Conservation (phyloP, 768 basidiomycete species). For the Sporobolomyces phaffii region DNA sequence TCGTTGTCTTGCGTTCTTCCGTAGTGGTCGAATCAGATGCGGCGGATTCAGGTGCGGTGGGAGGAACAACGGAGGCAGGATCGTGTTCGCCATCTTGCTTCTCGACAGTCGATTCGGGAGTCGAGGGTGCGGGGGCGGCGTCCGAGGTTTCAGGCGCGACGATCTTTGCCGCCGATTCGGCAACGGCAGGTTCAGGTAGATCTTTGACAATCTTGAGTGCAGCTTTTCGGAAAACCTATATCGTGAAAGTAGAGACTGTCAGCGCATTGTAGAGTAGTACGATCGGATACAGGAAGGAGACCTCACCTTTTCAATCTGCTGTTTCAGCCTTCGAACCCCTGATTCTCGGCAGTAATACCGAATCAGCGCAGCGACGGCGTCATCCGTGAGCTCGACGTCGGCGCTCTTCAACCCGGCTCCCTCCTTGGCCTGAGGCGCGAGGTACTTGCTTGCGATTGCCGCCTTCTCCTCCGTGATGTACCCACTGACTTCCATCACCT, state of each 20-base stretch:
- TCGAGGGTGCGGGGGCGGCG: conserved; percentile 24
- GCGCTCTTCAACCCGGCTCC: conserved; percentile 77
- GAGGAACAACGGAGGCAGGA: conserved; percentile 16
- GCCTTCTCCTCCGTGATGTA: conserved; percentile 72
- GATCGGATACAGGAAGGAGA: too few species aligned
- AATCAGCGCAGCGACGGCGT: conserved; percentile 79
- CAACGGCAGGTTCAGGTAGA: conserved; percentile 76
- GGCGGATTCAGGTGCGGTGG: conserved; percentile 23
- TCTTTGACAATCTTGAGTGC: conserved; percentile 85
- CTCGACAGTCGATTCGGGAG: conserved; percentile 27
- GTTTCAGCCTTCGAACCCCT: conserved; percentile 93
- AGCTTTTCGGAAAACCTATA: conserved; percentile 90
- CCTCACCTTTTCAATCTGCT: conserved; percentile 90
- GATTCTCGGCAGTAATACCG: conserved; percentile 97
- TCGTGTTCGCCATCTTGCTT: conserved; percentile 33
- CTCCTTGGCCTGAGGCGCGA: conserved; percentile 90
- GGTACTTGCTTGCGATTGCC: conserved; percentile 86
- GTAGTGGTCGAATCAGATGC: conserved; percentile 1
- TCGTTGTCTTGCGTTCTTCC: conserved; percentile 57
- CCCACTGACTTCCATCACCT: conserved; percentile 73
- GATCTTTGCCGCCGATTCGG: conserved; percentile 44
- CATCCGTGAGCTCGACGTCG: conserved; percentile 69
- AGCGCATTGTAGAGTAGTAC: too few species aligned
- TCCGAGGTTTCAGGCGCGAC: conserved; percentile 46
- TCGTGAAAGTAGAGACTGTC: not conserved